These are phyloP conservation scores for Vicia villosa DNA, from an alignment of 306 rosid genomes.

Conservation along the genomic window DNA sequence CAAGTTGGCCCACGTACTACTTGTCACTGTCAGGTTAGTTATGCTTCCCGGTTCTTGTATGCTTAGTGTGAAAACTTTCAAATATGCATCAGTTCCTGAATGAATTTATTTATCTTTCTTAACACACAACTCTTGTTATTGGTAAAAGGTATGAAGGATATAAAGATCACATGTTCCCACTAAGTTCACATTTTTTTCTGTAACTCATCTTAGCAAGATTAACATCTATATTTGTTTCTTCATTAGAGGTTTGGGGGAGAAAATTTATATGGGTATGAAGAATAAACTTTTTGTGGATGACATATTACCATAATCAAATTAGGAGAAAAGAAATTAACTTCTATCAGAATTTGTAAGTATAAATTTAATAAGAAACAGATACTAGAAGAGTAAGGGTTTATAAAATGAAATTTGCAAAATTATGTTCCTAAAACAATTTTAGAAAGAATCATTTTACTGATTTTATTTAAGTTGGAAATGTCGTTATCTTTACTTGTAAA, in stretches of 20 bases:
- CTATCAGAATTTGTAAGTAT: slow-evolving; percentile 3
- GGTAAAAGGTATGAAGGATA: slow-evolving; percentile 18
- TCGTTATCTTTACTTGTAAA: slow-evolving; percentile 8
- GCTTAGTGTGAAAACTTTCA: background rate
- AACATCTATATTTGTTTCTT: slow-evolving; percentile 12
- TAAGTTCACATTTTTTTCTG: slow-evolving; percentile 20
- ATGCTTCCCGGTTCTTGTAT: slow-evolving; percentile 30
- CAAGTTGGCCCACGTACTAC: slow-evolving; percentile 86
- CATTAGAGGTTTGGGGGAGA: background rate
- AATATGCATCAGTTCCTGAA: slow-evolving; percentile 23
- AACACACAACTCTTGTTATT: background rate
- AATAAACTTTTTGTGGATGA: slow-evolving; percentile 4
- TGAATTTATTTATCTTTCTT: slow-evolving; percentile 5
- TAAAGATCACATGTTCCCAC: slow-evolving; percentile 13
- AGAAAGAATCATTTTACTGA: slow-evolving; percentile 3
- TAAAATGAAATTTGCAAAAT: slow-evolving; percentile 17
- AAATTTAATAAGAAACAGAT: slow-evolving; percentile 3
- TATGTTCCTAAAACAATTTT: background rate
- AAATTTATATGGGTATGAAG: background rate
- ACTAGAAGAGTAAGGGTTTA: slow-evolving; percentile 5
- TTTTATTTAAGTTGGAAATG: slow-evolving; percentile 22
- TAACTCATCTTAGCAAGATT: slow-evolving; percentile 9
- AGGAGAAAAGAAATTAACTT: slow-evolving; percentile 12
- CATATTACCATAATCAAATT: slow-evolving; percentile 15
- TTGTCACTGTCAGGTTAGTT: slow-evolving; percentile 85